Base-by-base conservation (phyloP, 768 basidiomycete species). In the Mycena rebaudengoi region DNA sequence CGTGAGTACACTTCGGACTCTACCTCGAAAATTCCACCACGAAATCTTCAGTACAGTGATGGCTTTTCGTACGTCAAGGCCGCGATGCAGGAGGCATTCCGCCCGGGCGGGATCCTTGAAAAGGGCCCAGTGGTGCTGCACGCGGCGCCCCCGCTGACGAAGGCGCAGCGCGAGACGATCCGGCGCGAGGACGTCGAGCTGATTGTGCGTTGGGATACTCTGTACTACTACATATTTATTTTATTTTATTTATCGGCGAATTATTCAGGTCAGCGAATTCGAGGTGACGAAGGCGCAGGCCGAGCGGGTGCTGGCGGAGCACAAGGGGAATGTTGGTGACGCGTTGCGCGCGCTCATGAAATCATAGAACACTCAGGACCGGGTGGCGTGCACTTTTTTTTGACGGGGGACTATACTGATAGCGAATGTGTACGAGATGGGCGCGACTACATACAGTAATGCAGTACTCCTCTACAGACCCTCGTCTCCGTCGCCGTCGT, bases 141-240 rank as follows among this genome's bases (percentile, higher is more conserved):
- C 59, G 32, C 66, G 35, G 29, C 49, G 29, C 46, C 46, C 1
- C 60, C 66, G 7, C 54, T 67, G 4, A 66, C 75, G 4, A 89
- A 87, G 65, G 65, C 80, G 4, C 60, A 77, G 6, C 85, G 85
- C 62, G 84, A 85, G 23, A 54, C 73, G 4, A 73, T 80, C 7
- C 89, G 89, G 71, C 79, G 82, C 32, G 89, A 89, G 63, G 89
- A 91, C 67, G 75, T 91, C 1, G 89, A 91, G 50, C 65, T 90
- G 8, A 84, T 91, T 49, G 90, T 91, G 65, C 64, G 85, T 75
- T 26, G 43, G n/a, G n/a, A n/a, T n/a, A n/a, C n/a, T 7, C 20
- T 35, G 23, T 7, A 23, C 41, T 56, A 40, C 23, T 46, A 32
- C 32, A 56, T 14, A 49, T 30, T 60, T 25, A 39, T 29, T 23